These are phyloP conservation scores for Aspergillus latus DNA, from an alignment of 2,329 filamentous ascomycete species.

Conservation along the genomic window DNA sequence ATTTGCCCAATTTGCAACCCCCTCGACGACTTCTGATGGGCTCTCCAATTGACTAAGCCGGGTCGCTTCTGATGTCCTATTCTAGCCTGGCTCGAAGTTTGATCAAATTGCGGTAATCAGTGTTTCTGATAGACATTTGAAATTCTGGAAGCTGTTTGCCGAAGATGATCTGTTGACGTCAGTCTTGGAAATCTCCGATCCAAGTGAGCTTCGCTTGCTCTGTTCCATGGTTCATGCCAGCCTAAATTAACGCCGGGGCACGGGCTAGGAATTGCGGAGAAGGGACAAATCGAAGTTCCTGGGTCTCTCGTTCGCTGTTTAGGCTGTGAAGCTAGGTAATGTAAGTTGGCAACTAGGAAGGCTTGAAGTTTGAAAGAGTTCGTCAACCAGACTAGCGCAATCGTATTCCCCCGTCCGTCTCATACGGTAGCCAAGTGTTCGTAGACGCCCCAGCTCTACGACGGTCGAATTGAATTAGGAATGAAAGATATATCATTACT, in stretches of 20 bases:
- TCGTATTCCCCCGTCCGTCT: neutral
- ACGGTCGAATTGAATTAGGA: neutral
- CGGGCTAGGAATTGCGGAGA: neutral
- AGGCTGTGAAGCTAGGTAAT: neutral
- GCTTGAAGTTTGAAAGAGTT: too few species aligned
- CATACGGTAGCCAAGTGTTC: neutral
- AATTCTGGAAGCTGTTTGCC: neutral
- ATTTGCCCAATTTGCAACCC: neutral
- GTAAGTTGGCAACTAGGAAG: neutral
- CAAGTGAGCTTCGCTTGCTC: constrained; percentile 6
- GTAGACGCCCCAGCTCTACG: neutral
- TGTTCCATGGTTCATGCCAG: constrained; percentile 13
- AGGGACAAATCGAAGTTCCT: neutral
- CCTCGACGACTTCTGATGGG: neutral
- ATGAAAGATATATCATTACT: neutral
- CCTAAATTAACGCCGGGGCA: neutral
- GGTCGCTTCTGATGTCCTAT: neutral
- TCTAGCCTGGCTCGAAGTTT: neutral
- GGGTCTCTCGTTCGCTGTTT: neutral
- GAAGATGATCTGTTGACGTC: constrained; percentile 6
- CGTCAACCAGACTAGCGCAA: neutral
- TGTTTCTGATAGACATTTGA: neutral
- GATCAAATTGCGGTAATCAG: neutral
- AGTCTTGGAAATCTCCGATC: constrained; percentile 3
- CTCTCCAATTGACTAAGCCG: neutral